Evolutionary conservation across 2,329 filamentous ascomycete genomes (phyloP), one percentile per base, ranked within the genome.

Genomic region (Paecilomyces niveus): DNA sequence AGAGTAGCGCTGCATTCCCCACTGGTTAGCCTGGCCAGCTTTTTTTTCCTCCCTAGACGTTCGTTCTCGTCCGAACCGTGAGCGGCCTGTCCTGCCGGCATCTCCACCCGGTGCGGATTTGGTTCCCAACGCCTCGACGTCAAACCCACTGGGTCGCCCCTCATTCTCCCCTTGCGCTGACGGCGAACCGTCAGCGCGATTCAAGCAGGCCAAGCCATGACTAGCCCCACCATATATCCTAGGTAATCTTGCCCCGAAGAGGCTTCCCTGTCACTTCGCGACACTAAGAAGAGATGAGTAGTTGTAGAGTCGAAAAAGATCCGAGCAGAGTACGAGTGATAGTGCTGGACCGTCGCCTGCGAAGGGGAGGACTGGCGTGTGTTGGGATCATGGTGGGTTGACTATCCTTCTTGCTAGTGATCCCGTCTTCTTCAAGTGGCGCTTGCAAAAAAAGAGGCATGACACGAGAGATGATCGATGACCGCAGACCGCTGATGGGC

Each of bases 231-330:
- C 55, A 53, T 59, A 45, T n/a, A 64, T 63, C 64, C 65, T 66
- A 62, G 61, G 64, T 67, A 67, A 67, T 67, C 64, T 66, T 66
- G 64, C 64, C 63, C 59, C 53, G 59, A 59, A 60, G 63, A 18
- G 39, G 15, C 39, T 45, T 45, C 39, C 39, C 39, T 45, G 39
- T 45, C 39, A 45, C 39, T 45, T n/a, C 39, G n/a, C n/a, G 6
- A 18, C 39, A n/a, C 39, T 45, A 45, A 45, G 39, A 18, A 18
- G 15, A 45, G 39, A 45, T 7, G 39, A 45, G 39, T n/a, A 18
- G 39, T n/a, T 45, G 39, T 18, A 45, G 39, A 45, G 39, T 45
- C n/a, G 39, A 18, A 45, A 45, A 18, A 18, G 39, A 2, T 45
- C 39, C 39, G 39, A 45, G 39, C 39, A 45, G 39, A 45, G 4